Percentiles rank a stretch among this genome's conserved stretches.
Evolutionary conservation across 2,329 filamentous ascomycete species (phyloP).

Genomic region (Ophiostoma quercus): DNA sequence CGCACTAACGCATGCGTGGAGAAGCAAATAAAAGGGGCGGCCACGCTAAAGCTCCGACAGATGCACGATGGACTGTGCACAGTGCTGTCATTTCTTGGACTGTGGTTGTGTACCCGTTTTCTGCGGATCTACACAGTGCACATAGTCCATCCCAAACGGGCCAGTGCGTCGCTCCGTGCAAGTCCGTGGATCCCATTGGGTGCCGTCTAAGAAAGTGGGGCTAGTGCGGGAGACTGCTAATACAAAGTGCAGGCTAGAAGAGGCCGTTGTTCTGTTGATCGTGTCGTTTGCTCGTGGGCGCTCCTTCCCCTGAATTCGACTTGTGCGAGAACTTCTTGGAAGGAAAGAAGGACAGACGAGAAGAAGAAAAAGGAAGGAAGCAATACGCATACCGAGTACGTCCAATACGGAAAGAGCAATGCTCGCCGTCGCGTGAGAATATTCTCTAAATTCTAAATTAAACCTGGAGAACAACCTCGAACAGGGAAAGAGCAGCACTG

Average conservation of each 20-base stretch:
- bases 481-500: conserved; percentile 6
- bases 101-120: background rate
- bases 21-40: conserved; percentile 15
- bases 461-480: background rate
- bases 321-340: background rate
- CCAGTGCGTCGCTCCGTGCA: background rate
- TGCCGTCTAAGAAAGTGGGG: conserved; percentile 18
- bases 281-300: conserved; percentile 3
- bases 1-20: conserved; percentile 10
- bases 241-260: background rate
- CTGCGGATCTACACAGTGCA: background rate
- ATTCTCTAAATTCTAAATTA: background rate
- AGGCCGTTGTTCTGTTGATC: conserved; percentile 4
- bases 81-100: background rate
- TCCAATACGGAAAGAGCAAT: conserved; percentile 5
- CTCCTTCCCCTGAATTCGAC: background rate
- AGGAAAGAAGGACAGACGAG: background rate
- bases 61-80: background rate
- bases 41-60: background rate
- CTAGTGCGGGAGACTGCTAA: conserved; percentile 10
- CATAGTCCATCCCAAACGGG: background rate
- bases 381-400: too few species aligned
- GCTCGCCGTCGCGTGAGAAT: background rate
- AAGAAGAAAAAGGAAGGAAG: too few species aligned
- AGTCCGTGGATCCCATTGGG: conserved; percentile 16